These are phyloP conservation scores for Iodosphaeria phyllophila DNA, from an alignment of 2,329 filamentous ascomycete genomes.

Conservation along the genomic window DNA sequence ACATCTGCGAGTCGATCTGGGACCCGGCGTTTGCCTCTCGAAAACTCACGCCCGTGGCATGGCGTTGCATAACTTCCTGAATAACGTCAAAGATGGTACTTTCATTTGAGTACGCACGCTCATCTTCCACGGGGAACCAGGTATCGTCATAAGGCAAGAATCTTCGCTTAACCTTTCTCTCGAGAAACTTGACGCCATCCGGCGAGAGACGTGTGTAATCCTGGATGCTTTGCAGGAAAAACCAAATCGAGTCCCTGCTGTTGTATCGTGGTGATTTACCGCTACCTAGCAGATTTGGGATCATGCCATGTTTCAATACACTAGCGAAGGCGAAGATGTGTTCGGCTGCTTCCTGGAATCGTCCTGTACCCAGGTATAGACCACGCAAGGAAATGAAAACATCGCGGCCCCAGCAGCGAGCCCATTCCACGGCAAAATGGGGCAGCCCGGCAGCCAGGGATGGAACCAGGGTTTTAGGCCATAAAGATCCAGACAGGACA, in stretches of 20 bases:
- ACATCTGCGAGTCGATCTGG: slow-evolving; percentile 83
- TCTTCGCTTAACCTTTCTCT: slow-evolving; percentile 60
- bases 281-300: slow-evolving; percentile 79
- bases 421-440: slow-evolving; percentile 88
- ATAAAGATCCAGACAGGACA: slow-evolving; percentile 79
- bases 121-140: slow-evolving; percentile 71
- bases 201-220: slow-evolving; percentile 76
- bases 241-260: slow-evolving; percentile 92
- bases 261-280: slow-evolving; percentile 84
- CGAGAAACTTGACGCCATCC: slow-evolving; percentile 52
- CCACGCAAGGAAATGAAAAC: slow-evolving; percentile 92
- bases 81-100: slow-evolving; percentile 79
- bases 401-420: slow-evolving; percentile 91
- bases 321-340: slow-evolving; percentile 91
- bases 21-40: slow-evolving; percentile 87
- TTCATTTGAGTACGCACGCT: slow-evolving; percentile 66
- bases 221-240: slow-evolving; percentile 90
- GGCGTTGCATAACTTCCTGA: slow-evolving; percentile 81
- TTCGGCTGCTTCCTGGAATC: slow-evolving; percentile 75
- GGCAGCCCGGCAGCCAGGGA: slow-evolving; percentile 83
- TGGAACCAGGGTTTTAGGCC: slow-evolving; percentile 67
- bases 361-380: slow-evolving; percentile 75
- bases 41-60: slow-evolving; percentile 81
- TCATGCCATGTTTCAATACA: slow-evolving; percentile 95
- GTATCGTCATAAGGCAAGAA: slow-evolving; percentile 94